These are phyloP conservation scores for Hemisphaericaspora subhashii DNA, from an alignment of 1,139 yeast genomes.

Conservation along the genomic window DNA sequence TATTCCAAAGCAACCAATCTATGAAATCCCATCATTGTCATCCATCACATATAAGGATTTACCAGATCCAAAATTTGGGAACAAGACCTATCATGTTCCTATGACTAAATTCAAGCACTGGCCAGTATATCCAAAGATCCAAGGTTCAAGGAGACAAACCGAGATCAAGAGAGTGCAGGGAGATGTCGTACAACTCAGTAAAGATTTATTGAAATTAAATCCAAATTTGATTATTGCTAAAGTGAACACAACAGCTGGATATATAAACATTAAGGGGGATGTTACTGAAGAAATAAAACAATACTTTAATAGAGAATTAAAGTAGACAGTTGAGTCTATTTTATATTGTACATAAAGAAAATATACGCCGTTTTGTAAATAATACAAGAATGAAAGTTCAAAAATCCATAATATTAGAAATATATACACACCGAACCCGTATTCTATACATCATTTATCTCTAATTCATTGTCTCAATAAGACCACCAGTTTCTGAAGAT, in stretches of 20 bases:
- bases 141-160: conserved; percentile 55
- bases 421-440: not conserved
- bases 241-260: conserved; percentile 40
- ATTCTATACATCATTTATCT: not conserved
- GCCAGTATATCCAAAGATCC: conserved; percentile 65
- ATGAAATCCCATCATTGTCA: conserved; percentile 8
- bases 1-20: conserved; percentile 5
- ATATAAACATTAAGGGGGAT: conserved; percentile 60
- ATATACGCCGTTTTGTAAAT: not conserved
- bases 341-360: conserved; percentile 4
- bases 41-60: conserved; percentile 8
- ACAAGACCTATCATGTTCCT: conserved; percentile 45
- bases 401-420: not conserved
- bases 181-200: conserved; percentile 55
- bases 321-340: conserved; percentile 1
- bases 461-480: not conserved
- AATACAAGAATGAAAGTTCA: not conserved
- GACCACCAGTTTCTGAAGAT: conserved; percentile 29
- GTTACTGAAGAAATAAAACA: conserved; percentile 44
- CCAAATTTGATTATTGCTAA: conserved; percentile 37
- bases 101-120: conserved; percentile 63
- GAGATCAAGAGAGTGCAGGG: conserved; percentile 68
- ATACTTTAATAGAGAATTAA: conserved; percentile 26
- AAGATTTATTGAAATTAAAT: conserved; percentile 54
- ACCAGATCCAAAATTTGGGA: conserved; percentile 43